phyloP scores from a whole-genome alignment of 495 filamentous ascomycete genomes.

The Talaromyces proteolyticus region DNA sequence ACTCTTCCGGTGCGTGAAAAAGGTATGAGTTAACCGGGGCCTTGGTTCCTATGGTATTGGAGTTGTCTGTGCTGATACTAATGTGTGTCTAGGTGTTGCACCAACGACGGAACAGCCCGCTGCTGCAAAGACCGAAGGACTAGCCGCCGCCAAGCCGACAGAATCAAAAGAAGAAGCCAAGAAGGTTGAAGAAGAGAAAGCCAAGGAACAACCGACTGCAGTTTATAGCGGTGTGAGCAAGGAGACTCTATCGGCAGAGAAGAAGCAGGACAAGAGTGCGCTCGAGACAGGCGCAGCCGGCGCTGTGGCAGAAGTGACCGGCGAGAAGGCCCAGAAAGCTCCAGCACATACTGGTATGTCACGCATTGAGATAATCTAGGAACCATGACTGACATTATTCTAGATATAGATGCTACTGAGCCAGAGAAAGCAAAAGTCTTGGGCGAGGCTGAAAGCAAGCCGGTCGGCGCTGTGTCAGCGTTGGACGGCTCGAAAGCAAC shows the following conservation, averaged over 20 bases:
- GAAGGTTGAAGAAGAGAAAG: conserved; percentile 7
- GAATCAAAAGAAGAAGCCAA: background rate
- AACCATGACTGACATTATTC: conserved; percentile 3
- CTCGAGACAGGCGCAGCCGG: conserved; percentile 8
- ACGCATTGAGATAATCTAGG: conserved; percentile 3
- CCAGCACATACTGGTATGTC: conserved; percentile 8
- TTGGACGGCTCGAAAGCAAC: too few relatives aligned
- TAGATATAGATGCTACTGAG: conserved; percentile 12
- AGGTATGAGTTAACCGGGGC: too few relatives aligned
- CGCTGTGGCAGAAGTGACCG: conserved; percentile 15
- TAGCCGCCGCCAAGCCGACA: background rate
- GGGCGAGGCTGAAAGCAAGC: conserved; percentile 12
- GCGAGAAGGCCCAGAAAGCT: conserved; percentile 15
- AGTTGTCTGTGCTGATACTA: too few relatives aligned
- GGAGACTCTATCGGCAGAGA: too few relatives aligned
- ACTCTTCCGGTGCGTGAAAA: conserved; percentile 1
- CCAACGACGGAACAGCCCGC: too few relatives aligned
- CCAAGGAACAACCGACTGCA: too few relatives aligned
- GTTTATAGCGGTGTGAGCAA: too few relatives aligned
- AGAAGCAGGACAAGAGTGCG: conserved; percentile 12
- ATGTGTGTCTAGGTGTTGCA: background rate
- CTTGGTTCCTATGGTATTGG: too few relatives aligned
- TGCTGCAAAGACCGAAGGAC: background rate
- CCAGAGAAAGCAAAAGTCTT: conserved; percentile 26
- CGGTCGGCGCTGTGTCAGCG: conserved; percentile 4